A percentile compares a stretch with the other conserved stretches of the same genome.
Evolutionary conservation across 2,329 filamentous ascomycete species (phyloP).

Genomic region (Penicillium sclerotigenum): DNA sequence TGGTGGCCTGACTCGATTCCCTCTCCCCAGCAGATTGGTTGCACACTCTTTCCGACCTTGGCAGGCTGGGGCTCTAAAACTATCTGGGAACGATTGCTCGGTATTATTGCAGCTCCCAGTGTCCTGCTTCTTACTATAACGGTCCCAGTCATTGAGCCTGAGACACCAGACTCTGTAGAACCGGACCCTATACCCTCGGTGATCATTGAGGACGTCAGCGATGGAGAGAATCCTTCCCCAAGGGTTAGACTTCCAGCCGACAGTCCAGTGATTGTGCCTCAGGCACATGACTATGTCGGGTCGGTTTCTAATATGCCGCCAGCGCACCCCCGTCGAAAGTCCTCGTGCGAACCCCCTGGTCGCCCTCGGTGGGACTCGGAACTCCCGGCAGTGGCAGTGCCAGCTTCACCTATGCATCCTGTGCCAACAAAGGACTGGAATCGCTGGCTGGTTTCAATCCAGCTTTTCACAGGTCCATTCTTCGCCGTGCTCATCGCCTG

Average conservation of each 20-base stretch:
- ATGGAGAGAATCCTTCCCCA: constrained; percentile 20
- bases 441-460: constrained; percentile 80
- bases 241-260: constrained; percentile 37
- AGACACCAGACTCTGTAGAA: constrained; percentile 49
- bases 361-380: constrained; percentile 41
- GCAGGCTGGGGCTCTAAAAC: constrained; percentile 76
- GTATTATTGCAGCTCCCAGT: constrained; percentile 78
- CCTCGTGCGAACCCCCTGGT: constrained; percentile 11
- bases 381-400: constrained; percentile 31
- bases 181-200: constrained; percentile 36
- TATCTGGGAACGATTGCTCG: constrained; percentile 79
- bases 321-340: constrained; percentile 16
- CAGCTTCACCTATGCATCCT: constrained; percentile 7
- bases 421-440: constrained; percentile 64
- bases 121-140: constrained; percentile 89
- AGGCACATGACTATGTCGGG: constrained; percentile 8
- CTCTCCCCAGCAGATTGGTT: constrained; percentile 65
- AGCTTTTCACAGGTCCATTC: constrained; percentile 81
- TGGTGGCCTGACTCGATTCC: constrained; percentile 84
- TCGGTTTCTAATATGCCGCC: constrained; percentile 7
- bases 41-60: constrained; percentile 83
- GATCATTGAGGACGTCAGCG: constrained; percentile 22
- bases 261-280: constrained; percentile 31
- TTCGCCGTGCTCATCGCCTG: constrained; percentile 75
- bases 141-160: constrained; percentile 80